Evolutionary conservation across 257 asterid species (phyloP).

Genomic region (Osmanthus fragrans): DNA sequence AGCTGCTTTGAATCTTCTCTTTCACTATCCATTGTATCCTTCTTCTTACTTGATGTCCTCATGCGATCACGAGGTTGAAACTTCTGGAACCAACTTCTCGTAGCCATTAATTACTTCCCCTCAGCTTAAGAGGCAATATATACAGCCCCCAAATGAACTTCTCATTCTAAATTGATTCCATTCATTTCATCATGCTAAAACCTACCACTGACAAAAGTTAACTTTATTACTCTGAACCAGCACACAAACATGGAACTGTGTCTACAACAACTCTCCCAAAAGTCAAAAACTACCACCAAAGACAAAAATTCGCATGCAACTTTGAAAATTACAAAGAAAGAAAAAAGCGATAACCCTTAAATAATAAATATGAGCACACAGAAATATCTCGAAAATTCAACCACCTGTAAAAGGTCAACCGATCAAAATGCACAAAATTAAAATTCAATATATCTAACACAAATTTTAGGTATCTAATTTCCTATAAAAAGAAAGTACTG

Average conservation of each 20-base stretch:
- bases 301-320: background rate
- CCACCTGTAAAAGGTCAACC: constrained; percentile 28
- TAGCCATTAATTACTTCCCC: constrained; percentile 64
- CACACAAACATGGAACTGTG: background rate
- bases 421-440: constrained; percentile 22
- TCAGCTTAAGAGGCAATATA: constrained; percentile 39
- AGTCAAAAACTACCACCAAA: background rate
- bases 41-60: constrained; percentile 54
- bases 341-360: background rate
- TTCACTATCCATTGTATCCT: constrained; percentile 68
- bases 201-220: constrained; percentile 29
- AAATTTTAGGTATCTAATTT: background rate
- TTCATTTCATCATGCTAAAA: constrained; percentile 30
- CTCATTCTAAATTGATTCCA: constrained; percentile 41
- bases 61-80: constrained; percentile 78
- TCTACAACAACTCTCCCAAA: background rate
- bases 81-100: constrained; percentile 87
- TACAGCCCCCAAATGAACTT: constrained; percentile 25
- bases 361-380: constrained; percentile 14
- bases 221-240: background rate
- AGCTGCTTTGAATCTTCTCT: constrained; percentile 61
- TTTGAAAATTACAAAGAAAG: background rate
- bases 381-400: constrained; percentile 18
- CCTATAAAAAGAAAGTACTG: background rate
- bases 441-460: constrained; percentile 23